Evolutionary conservation across 495 filamentous ascomycete species (phyloP), one percentile per base, ranked within the genome.

Genomic region (Aspergillus bertholletiae): DNA sequence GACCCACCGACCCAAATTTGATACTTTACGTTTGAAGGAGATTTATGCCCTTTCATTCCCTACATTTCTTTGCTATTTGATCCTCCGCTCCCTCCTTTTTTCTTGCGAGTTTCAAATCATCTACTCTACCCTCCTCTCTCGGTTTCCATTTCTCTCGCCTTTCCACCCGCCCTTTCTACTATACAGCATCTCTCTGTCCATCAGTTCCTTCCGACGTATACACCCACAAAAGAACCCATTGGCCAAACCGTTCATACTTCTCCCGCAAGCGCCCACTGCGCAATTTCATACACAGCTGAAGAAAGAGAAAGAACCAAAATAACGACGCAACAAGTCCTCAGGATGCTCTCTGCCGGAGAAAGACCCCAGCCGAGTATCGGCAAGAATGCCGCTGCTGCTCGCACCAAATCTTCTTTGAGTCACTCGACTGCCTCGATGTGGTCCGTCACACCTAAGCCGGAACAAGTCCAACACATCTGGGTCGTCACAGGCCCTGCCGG

Each of bases 401-500:
- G 63, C 46, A 54, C 51, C 21, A 61, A 58, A 54, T 44, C 44
- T 34, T 62, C 66, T 49, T 59, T 56, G 28, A 64, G 52, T 60
- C 59, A 46, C 49, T 56, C 60, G 17, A 46, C 59, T 30, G 15
- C 54, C 51, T 20, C 51, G 49, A 57, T 65, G 57, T 55, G 53
- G 20, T 26, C 58, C 13, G 59, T 61, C 3, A 56, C 59, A n/a
- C 26, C 52, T 23, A 51, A 63, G 17, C 53, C 64, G 0, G 39
- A 59, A 1, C 58, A 65, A 15, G 69, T 84, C 56, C 88, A 89
- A 57, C 92, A 97, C 68, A 96, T 99, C 69, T 96, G 89, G 87
- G 84, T 97, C 57, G 89, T 99, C n/a, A 96, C 94, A 0, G 95
- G 95, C 7, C 95, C 95, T 15, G 92, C 95, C 17, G 95, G 95